Conservation (phyloP, 495 filamentous ascomycete species). For the Podospora appendiculata region DNA sequence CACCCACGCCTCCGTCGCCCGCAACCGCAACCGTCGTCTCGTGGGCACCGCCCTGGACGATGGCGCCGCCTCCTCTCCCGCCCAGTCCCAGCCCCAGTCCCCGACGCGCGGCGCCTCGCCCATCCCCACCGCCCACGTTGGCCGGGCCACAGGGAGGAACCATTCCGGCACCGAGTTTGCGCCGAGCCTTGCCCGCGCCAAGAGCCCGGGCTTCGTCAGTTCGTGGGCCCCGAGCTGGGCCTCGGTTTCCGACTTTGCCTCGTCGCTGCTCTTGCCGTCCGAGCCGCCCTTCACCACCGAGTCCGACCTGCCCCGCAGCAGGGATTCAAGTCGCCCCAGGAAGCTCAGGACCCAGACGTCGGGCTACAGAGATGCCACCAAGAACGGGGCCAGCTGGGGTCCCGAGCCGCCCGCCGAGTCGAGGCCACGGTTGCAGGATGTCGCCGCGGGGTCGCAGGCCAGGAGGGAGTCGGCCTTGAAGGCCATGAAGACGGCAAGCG, state of each 20-base stretch:
- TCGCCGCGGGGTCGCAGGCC: conserved; percentile 40
- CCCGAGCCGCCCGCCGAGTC: conserved; percentile 27
- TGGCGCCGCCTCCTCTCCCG: conserved; percentile 8
- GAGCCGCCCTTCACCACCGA: conserved; percentile 17
- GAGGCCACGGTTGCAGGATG: conserved; percentile 31
- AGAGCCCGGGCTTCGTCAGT: conserved; percentile 28
- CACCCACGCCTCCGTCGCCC: conserved; percentile 13
- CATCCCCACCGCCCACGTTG: conserved; percentile 34
- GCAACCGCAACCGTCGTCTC: conserved; percentile 25
- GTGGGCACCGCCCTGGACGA: conserved; percentile 4
- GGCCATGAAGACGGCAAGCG: conserved; percentile 38
- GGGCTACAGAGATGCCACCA: conserved; percentile 1
- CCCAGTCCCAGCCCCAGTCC: conserved; percentile 17
- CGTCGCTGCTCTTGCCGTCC: conserved; percentile 31
- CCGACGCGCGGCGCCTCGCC: conserved; percentile 29
- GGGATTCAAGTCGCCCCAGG: conserved; percentile 12
- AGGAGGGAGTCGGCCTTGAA: conserved; percentile 40
- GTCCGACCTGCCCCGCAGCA: conserved; percentile 22
- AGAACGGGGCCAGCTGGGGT: conserved; percentile 24
- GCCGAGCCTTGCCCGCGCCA: conserved; percentile 18
- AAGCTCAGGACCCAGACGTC: conserved; percentile 18
- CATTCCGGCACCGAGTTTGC: conserved; percentile 22
- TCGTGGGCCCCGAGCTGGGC: conserved; percentile 42
- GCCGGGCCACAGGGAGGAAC: conserved; percentile 25
- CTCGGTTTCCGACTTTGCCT: conserved; percentile 34